Conservation (phyloP, 306 rosid genomes). For the Inga laurina region DNA sequence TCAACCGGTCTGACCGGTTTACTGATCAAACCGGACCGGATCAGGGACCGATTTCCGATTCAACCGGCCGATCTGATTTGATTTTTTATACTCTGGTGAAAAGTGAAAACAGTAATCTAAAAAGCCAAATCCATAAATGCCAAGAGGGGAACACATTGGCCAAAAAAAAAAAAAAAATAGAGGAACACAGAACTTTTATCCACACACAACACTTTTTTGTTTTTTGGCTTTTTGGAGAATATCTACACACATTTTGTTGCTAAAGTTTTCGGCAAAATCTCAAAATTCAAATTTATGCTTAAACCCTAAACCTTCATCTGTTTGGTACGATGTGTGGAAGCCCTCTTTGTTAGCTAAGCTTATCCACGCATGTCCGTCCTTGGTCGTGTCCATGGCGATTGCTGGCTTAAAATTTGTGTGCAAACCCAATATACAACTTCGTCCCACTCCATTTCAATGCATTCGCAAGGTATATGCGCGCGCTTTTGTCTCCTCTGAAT, state of each 20-base stretch:
- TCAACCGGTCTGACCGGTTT: too few species aligned
- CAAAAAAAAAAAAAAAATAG: too few species aligned
- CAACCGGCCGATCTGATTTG: too few species aligned
- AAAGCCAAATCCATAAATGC: neutral
- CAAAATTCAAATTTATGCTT: neutral
- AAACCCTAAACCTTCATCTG: slow-evolving; percentile 32
- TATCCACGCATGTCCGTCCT: slow-evolving; percentile 3
- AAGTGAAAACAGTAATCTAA: too few species aligned
- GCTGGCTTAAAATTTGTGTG: slow-evolving; percentile 38
- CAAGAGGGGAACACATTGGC: neutral
- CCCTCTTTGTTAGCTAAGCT: neutral
- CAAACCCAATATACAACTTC: slow-evolving; percentile 44
- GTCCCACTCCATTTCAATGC: slow-evolving; percentile 43
- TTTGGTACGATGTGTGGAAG: neutral
- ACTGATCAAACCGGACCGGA: too few species aligned
- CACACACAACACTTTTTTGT: neutral
- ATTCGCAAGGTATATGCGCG: slow-evolving; percentile 41
- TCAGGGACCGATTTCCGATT: too few species aligned
- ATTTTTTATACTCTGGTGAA: too few species aligned
- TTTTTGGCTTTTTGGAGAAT: too few species aligned
- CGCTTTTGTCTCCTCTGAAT: neutral
- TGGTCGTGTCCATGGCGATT: slow-evolving; percentile 49
- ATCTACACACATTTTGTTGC: neutral
- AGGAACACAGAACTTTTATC: neutral
- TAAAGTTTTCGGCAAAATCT: neutral